phyloP scores from a whole-genome alignment of 2,329 filamentous ascomycete genomes.

The Alternaria sp. region DNA sequence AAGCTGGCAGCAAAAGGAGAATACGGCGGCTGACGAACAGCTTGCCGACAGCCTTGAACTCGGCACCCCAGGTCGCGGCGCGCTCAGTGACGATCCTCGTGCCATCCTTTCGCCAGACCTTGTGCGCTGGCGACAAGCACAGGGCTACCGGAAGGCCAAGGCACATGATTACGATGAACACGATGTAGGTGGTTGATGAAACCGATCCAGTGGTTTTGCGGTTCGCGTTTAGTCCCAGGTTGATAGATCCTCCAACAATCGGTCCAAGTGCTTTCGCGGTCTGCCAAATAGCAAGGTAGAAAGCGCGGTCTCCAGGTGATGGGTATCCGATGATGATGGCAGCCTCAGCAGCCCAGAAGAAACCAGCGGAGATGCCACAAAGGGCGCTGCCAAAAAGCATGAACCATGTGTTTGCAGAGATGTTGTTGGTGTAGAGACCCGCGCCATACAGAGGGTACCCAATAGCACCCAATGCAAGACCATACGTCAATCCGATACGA shows the following conservation, averaged over 20 bases:
- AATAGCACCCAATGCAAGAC: slow-evolving; percentile 52
- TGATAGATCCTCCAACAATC: slow-evolving; percentile 60
- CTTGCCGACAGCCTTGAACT: slow-evolving; percentile 40
- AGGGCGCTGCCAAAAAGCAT: slow-evolving; percentile 48
- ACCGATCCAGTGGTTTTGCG: slow-evolving; percentile 49
- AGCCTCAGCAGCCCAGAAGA: slow-evolving; percentile 53
- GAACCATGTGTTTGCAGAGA: slow-evolving; percentile 49
- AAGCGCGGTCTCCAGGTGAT: slow-evolving; percentile 43
- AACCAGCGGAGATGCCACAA: slow-evolving; percentile 50
- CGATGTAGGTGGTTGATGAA: slow-evolving; percentile 51
- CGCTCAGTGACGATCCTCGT: slow-evolving; percentile 38
- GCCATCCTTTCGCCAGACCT: slow-evolving; percentile 54
- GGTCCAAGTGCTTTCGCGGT: slow-evolving; percentile 44
- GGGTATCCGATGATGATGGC: slow-evolving; percentile 53
- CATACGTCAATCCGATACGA: slow-evolving; percentile 43
- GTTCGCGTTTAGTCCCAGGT: slow-evolving; percentile 55
- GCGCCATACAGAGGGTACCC: slow-evolving; percentile 52
- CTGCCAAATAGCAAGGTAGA: slow-evolving; percentile 47
- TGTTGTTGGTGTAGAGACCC: slow-evolving; percentile 50
- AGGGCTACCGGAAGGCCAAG: slow-evolving; percentile 53
- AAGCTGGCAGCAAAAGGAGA: slow-evolving; percentile 41
- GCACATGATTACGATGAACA: slow-evolving; percentile 57
- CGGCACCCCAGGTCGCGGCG: slow-evolving; percentile 30
- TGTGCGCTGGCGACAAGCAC: slow-evolving; percentile 54
- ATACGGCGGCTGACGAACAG: slow-evolving; percentile 41